These are phyloP conservation scores for Phytophthora quininea DNA, from an alignment of 352 stramenopile genomes.

Conservation along the genomic window DNA sequence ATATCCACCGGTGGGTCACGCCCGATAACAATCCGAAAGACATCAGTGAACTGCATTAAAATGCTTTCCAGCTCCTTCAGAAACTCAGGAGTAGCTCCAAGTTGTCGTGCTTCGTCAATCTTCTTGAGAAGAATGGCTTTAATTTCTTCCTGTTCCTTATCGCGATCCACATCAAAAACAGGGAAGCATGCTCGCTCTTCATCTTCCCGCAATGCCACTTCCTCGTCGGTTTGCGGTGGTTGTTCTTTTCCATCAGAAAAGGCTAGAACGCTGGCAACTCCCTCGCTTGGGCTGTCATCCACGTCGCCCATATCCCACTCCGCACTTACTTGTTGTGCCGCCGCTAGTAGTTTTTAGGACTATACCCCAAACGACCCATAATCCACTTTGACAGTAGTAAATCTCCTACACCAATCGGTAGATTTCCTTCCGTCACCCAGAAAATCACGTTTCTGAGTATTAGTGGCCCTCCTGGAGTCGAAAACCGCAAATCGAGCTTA, in stretches of 20 bases:
- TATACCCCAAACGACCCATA: constrained; percentile 10
- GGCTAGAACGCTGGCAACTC: constrained; percentile 6
- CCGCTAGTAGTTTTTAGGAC: constrained; percentile 2
- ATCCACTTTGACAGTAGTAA: constrained; percentile 12
- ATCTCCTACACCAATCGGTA: constrained; percentile 2
- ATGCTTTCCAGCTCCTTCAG: not conserved
- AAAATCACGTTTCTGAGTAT: constrained; percentile 11
- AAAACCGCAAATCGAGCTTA: constrained; percentile 11
- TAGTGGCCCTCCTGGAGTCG: constrained; percentile 5
- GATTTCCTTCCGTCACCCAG: constrained; percentile 6
- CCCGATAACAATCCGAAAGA: constrained; percentile 10
- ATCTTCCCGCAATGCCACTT: constrained; percentile 13
- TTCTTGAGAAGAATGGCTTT: constrained; percentile 6
- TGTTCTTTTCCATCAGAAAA: not conserved
- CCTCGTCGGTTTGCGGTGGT: not conserved
- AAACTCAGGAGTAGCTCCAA: constrained; percentile 1
- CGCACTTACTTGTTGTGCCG: constrained; percentile 6
- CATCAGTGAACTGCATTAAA: constrained; percentile 14
- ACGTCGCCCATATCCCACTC: constrained; percentile 22
- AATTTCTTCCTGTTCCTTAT: constrained; percentile 1
- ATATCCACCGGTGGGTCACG: constrained; percentile 20
- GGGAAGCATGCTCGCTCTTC: constrained; percentile 19
- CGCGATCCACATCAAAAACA: not conserved
- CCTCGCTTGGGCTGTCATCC: not conserved
- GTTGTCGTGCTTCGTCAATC: constrained; percentile 3